Base-by-base conservation (phyloP, 78 protist species). In the Guillardia theta region DNA sequence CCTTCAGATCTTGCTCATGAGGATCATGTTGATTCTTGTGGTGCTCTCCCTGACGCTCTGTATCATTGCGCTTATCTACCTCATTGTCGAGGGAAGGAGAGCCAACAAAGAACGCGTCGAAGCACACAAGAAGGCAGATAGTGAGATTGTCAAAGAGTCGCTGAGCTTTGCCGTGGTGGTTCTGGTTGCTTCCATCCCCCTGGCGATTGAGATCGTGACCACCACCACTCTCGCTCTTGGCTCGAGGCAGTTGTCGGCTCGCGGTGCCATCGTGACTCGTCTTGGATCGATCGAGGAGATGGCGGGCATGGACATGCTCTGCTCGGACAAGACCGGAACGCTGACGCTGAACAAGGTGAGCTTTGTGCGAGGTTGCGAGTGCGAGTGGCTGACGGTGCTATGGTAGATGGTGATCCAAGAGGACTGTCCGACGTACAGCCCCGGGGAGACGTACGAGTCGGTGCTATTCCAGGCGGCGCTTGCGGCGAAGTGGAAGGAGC, bases 141-240 rank as follows among this genome's bases (percentile, higher is more conserved):
- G 44, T n/a, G 50, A 37, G 1, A 36, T 36, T n/a, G 18, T 18
- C 44, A 78, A 78, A 30, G 44, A 78, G 44, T 12, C 90, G 18
- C 90, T 78, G 18, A 44, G 53, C 24, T 78, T 78, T 30, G 18
- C 90, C 30, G 90, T 18, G 93, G 96, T 19, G 97, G 96, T 70
- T 97, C 97, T 62, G 96, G 95, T 95, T 70, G 94, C 53, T 48
- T 54, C 93, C n/a, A 88, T 88, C 77, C 93, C 93, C 45, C 45
- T 54, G 24, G 78, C 93, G 36, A 30, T 54, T 8, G 54, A 88
- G 76, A 92, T 98, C 36, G 99, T 98, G n/a, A 95, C 96, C 30
- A 95, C 98, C 15, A 97, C 96, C 4, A 97, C 98, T 1, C 93
- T 98, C 97, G 99, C 99, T 12, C 36, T 97, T 4, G 99, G 99